phyloP scores from a whole-genome alignment of 2,329 filamentous ascomycete species.

The Taxawa tesnikishii region DNA sequence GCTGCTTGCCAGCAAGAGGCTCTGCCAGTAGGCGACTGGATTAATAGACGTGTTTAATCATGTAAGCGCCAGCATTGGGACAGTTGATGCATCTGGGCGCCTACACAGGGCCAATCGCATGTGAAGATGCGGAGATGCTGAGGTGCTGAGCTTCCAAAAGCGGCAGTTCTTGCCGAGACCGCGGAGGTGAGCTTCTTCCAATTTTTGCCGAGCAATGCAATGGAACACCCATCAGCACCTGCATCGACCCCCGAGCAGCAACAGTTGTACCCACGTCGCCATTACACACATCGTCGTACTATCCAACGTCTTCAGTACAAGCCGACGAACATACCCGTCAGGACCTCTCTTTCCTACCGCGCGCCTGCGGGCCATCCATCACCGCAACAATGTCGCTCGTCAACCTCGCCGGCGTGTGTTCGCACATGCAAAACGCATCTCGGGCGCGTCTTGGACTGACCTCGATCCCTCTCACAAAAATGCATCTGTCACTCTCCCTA shows the following conservation, averaged over 20 bases:
- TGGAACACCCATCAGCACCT: neutral
- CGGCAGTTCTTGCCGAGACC: too few species aligned
- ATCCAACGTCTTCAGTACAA: too few species aligned
- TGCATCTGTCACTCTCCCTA: conserved; percentile 64
- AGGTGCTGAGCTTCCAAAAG: too few species aligned
- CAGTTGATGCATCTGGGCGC: conserved; percentile 1
- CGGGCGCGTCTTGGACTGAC: conserved; percentile 75
- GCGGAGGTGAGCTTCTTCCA: neutral
- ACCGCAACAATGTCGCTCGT: conserved; percentile 52
- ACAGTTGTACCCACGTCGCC: neutral
- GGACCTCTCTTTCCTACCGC: too few species aligned
- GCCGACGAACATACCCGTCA: too few species aligned
- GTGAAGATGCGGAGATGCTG: neutral
- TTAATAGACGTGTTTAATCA: too few species aligned
- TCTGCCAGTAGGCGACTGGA: too few species aligned
- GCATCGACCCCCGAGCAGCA: neutral
- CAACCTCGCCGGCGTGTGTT: conserved; percentile 69
- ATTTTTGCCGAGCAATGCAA: neutral
- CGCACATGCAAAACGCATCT: conserved; percentile 81
- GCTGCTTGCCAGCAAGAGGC: too few species aligned
- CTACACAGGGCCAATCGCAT: neutral
- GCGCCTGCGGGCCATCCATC: conserved; percentile 6
- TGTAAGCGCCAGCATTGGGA: too few species aligned
- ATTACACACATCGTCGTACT: too few species aligned
- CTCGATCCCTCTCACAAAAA: conserved; percentile 67